Evolutionary conservation across 2,329 filamentous ascomycete species (phyloP).

Genomic region (Fusarium burgessii): DNA sequence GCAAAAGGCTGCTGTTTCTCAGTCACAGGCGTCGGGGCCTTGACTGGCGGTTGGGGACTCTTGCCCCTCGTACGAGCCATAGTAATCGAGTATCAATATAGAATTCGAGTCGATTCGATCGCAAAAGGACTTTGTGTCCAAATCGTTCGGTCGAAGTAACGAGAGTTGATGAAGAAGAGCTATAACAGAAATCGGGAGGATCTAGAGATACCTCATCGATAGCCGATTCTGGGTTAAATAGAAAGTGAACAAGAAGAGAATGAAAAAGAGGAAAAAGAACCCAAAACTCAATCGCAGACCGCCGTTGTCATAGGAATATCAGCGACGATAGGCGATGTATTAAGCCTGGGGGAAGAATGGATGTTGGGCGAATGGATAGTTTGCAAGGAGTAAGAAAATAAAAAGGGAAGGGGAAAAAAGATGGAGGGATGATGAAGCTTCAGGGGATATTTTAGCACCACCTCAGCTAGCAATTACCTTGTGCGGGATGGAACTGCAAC

Average conservation of each 20-base stretch:
- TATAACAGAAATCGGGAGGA: conserved; percentile 25
- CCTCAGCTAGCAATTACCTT: conserved; percentile 9
- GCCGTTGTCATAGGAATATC: conserved; percentile 25
- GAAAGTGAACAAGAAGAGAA: conserved; percentile 23
- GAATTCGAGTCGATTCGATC: conserved; percentile 35
- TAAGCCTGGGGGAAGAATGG: conserved; percentile 16
- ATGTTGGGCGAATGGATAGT: conserved; percentile 17
- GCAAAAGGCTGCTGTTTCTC: conserved; percentile 38
- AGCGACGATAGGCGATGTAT: conserved; percentile 28
- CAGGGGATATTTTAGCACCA: conserved; percentile 43
- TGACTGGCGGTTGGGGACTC: conserved; percentile 52
- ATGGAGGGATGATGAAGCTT: conserved; percentile 38
- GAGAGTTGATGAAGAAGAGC: conserved; percentile 34
- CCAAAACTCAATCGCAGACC: conserved; percentile 38
- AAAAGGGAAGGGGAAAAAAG: conserved; percentile 34
- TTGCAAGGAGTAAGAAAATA: conserved; percentile 32
- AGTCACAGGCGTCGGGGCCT: conserved; percentile 38
- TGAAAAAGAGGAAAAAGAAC: conserved; percentile 29
- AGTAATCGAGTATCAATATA: conserved; percentile 32
- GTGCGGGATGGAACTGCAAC: conserved; percentile 32
- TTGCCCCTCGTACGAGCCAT: conserved; percentile 56
- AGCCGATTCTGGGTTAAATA: conserved; percentile 17
- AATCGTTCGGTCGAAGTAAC: conserved; percentile 26
- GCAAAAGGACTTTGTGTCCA: conserved; percentile 14
- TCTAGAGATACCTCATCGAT: conserved; percentile 45